Percentiles rank a stretch among this genome's conserved stretches.
These are phyloP conservation scores for Stachybotrys echinatus DNA, from an alignment of 2,329 filamentous ascomycete genomes.

Conservation along the genomic window DNA sequence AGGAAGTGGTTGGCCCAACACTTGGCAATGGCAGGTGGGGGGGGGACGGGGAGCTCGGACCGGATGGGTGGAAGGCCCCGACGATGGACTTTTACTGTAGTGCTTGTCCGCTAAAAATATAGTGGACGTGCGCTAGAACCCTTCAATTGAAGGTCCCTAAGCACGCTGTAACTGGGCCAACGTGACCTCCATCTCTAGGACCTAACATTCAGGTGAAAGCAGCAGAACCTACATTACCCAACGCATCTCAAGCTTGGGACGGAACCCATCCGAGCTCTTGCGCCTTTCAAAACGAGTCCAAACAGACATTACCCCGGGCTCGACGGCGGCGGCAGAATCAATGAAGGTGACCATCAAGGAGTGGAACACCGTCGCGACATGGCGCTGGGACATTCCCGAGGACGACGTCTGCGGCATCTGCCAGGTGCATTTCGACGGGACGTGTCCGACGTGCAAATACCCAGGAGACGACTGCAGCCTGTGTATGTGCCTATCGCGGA, in stretches of 20 bases:
- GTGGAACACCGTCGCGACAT: conserved; percentile 92
- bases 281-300: background rate
- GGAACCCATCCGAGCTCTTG: too few relatives aligned
- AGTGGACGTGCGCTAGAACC: too few relatives aligned
- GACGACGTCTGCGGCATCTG: conserved; percentile 99
- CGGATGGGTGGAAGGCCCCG: background rate
- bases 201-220: too few relatives aligned
- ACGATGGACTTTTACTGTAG: too few relatives aligned
- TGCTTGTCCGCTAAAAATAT: too few relatives aligned
- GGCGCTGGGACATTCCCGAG: conserved; percentile 96
- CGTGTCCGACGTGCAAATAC: conserved; percentile 96
- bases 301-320: background rate
- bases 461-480: conserved; percentile 94
- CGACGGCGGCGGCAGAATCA: background rate
- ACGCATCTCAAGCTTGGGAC: too few relatives aligned
- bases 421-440: conserved; percentile 95
- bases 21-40: background rate
- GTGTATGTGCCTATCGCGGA: conserved; percentile 49
- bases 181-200: too few relatives aligned
- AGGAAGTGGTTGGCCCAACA: background rate
- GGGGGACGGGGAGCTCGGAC: background rate
- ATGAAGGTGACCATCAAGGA: conserved; percentile 97
- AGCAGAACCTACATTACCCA: too few relatives aligned
- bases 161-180: too few relatives aligned
- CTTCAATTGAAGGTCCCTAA: too few relatives aligned